Evolutionary conservation across 1,139 yeast species (phyloP).

Genomic region (Geotrichum carabidarum): DNA sequence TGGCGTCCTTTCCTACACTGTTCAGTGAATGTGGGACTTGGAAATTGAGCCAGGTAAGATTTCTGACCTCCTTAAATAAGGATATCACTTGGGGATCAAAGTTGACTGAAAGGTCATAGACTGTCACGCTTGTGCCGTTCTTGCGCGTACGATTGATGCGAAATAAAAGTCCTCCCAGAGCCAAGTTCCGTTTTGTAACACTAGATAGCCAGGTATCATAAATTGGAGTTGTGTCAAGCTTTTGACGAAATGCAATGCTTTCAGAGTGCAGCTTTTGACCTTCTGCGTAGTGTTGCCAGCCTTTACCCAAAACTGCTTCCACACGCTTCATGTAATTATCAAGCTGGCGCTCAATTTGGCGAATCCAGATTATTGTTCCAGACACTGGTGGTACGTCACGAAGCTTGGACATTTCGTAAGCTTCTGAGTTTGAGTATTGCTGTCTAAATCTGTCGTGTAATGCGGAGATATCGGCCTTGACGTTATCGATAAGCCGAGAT

Average conservation of each 20-base stretch:
- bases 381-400: constrained; percentile 48
- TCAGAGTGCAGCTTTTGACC: constrained; percentile 61
- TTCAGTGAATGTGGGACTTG: constrained; percentile 53
- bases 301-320: constrained; percentile 56
- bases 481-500: constrained; percentile 44
- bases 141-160: constrained; percentile 32
- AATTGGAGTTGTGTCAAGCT: constrained; percentile 43
- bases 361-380: constrained; percentile 48
- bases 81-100: constrained; percentile 48
- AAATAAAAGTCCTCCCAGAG: constrained; percentile 42
- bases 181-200: constrained; percentile 27
- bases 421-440: constrained; percentile 37
- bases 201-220: constrained; percentile 47
- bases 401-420: constrained; percentile 36
- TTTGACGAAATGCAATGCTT: constrained; percentile 43
- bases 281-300: constrained; percentile 71
- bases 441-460: constrained; percentile 42
- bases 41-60: constrained; percentile 50
- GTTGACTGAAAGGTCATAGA: constrained; percentile 39
- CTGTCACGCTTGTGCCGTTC: constrained; percentile 14
- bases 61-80: constrained; percentile 51
- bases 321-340: constrained; percentile 42
- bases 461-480: constrained; percentile 44
- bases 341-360: constrained; percentile 46
- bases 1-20: constrained; percentile 44